Evolutionary conservation across 441 rosid species (phyloP), one percentile per base, ranked within the genome.

Genomic region (Macaranga tanarius): DNA sequence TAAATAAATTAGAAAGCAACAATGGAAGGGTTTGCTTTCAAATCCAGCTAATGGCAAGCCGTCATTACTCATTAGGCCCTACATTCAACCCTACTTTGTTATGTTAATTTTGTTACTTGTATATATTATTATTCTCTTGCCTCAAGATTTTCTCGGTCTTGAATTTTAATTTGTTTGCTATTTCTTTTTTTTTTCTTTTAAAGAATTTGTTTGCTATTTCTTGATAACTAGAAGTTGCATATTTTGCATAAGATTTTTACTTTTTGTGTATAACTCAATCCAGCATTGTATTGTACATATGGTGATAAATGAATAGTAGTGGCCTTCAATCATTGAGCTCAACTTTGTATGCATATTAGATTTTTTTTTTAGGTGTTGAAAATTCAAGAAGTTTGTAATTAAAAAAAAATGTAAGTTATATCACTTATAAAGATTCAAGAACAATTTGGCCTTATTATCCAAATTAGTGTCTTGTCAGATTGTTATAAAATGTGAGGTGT

Each of bases 11-110:
- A 70, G 79, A 83, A 71, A 72, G 75, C 72, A 70, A 74, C 82
- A 73, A 76, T 54, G 15, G 42, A 19, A 38, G 23, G 81, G 72
- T 80, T 80, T 62, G 85, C 86, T 86, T 86, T 93, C 95, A 71
- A 79, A 0, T 84, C 84, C 97, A 91, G 95, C 98, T 91, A 91
- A 84, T 74, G 63, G 81, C 86, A 72, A 87, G 88, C 92, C 75
- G 83, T 89, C 86, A 50, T 60, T 71, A 71, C 82, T 89, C 86
- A 50, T 60, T 71, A 71, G 95, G 91, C 76, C 97, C 92, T 78
- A 81, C 93, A 34, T 9, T 54, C 73, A 31, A 69, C 76, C 70
- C 7, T 51, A 26, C 9, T 25, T 17, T 5, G 22, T 56, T 26
- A 45, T 48, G 56, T 58, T 40, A 61, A 42, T 42, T 44, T 76